Base-by-base conservation (phyloP, 2,329 filamentous ascomycete genomes). In the Claviceps paspali region DNA sequence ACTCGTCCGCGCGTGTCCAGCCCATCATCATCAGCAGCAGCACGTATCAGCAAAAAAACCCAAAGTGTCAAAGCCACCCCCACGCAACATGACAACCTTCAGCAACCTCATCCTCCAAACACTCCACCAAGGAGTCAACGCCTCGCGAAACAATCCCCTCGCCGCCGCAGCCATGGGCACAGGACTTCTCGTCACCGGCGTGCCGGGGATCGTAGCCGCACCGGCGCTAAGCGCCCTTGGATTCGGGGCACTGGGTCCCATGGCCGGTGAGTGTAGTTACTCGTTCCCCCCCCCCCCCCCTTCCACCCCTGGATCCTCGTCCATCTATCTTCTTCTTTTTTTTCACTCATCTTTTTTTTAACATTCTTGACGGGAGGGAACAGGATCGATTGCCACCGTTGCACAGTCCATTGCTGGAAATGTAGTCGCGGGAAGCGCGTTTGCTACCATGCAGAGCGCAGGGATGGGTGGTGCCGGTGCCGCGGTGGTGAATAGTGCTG, bases 361-460 rank as follows among this genome's bases (percentile, higher is more conserved):
- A n/a, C n/a, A n/a, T n/a, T n/a, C n/a, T n/a, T n/a, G n/a, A n/a
- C n/a, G n/a, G n/a, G n/a, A n/a, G n/a, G n/a, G n/a, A n/a, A 23
- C 9, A 36, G 28, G 35, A n/a, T 7, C 28, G 3, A 1, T 0
- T 1, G 35, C 35, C 8, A 29, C 35, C 4, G 3, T 7, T 2
- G 29, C 45, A 0, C 56, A 59, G n/a, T 45, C 45, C 8, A 23
- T 28, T 1, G 49, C 56, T 1, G 56, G 55, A 1, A 55, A 44
- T 17, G 50, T 57, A 4, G 44, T 14, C 0, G 47, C 46, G 0
- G 36, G 40, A 0, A 43, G 49, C 5, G 0, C 45, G 1, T 58
- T 60, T 17, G 50, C 57, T 2, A 48, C 37, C 2, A 43, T 58
- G 0, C 51, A 57, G 43, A 58, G 54, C 29, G 56, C 53, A 0